phyloP scores from a whole-genome alignment of 345 rosid species.

The Rhodomyrtus tomentosa region DNA sequence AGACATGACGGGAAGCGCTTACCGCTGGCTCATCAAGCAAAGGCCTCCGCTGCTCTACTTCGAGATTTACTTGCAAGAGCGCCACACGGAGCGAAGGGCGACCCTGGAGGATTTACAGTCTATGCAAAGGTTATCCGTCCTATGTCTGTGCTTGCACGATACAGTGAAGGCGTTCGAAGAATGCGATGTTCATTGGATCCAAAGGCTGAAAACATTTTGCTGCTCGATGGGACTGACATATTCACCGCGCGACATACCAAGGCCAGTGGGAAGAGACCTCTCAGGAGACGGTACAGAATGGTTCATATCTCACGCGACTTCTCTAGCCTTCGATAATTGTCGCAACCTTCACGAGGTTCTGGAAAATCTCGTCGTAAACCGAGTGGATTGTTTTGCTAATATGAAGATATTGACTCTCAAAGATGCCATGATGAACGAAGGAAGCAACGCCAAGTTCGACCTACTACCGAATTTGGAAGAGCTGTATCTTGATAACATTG shows the following conservation, averaged over 20 bases:
- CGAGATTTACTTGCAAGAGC: not conserved
- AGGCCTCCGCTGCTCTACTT: not conserved
- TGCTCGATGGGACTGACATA: not conserved
- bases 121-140: not conserved
- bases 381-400: not conserved
- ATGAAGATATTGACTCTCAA: not conserved
- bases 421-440: not conserved
- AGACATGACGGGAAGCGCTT: constrained; percentile 31
- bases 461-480: not conserved
- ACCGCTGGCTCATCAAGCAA: not conserved
- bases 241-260: not conserved
- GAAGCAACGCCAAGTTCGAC: not conserved
- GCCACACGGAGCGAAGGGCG: not conserved
- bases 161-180: not conserved
- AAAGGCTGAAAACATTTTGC: not conserved
- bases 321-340: not conserved
- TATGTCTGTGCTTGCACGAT: not conserved
- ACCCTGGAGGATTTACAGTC: not conserved
- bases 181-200: not conserved
- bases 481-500: not conserved
- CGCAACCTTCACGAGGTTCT: not conserved
- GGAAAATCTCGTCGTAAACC: not conserved
- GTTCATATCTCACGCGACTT: not conserved
- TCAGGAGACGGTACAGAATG: not conserved
- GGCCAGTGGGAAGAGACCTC: not conserved